These are phyloP conservation scores for Talaromyces borbonicus DNA, from an alignment of 495 filamentous ascomycete genomes.

Conservation along the genomic window DNA sequence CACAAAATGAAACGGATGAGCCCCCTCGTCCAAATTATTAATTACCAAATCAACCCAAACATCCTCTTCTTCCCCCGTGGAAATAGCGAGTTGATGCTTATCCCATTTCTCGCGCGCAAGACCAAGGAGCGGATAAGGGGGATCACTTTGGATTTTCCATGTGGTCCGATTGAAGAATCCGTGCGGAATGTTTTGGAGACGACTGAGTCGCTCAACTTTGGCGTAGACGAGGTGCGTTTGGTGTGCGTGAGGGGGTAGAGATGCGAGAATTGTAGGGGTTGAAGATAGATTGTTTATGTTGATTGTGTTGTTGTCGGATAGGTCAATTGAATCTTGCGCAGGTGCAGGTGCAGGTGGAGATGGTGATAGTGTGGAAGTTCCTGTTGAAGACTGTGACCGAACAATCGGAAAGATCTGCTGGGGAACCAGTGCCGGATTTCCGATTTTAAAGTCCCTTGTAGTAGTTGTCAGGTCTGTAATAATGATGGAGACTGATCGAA, in stretches of 20 bases:
- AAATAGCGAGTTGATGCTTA: conserved; percentile 28
- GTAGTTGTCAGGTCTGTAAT: neutral
- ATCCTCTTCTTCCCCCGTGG: conserved; percentile 15
- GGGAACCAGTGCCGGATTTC: conserved; percentile 32
- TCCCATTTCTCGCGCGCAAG: conserved; percentile 31
- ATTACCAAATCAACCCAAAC: conserved; percentile 40
- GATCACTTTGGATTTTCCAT: conserved; percentile 30
- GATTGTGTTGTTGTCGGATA: conserved; percentile 6
- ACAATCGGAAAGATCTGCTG: conserved; percentile 31
- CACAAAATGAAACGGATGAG: conserved; percentile 44
- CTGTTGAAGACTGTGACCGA: too few species aligned
- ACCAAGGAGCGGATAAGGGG: conserved; percentile 18
- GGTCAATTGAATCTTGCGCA: too few species aligned
- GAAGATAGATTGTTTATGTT: conserved; percentile 20
- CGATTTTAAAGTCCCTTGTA: conserved; percentile 32
- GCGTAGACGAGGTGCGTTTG: conserved; percentile 40
- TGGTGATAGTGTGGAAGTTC: neutral
- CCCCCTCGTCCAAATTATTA: conserved; percentile 42
- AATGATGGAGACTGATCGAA: neutral
- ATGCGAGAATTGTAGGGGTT: conserved; percentile 11
- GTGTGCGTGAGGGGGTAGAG: conserved; percentile 20
- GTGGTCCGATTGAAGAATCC: conserved; percentile 41
- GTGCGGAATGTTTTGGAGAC: conserved; percentile 29
- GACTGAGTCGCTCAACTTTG: conserved; percentile 34
- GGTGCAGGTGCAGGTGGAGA: neutral